Percentiles rank a stretch among this genome's conserved stretches.
These are phyloP conservation scores for Gamarada debralockiae DNA, from an alignment of 495 filamentous ascomycete species.

Conservation along the genomic window DNA sequence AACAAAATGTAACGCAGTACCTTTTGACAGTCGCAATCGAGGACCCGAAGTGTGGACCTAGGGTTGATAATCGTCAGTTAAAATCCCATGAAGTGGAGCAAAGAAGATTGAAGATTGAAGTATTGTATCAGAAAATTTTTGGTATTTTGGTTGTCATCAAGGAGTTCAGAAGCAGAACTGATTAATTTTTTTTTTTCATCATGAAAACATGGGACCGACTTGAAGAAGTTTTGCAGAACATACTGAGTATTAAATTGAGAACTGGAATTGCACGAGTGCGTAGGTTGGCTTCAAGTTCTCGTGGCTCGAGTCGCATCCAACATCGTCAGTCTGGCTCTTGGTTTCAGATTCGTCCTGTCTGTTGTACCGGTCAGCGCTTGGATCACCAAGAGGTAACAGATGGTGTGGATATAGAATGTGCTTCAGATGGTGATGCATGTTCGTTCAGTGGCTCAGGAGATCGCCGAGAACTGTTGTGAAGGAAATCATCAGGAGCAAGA, in stretches of 20 bases:
- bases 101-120: constrained; percentile 7
- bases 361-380: constrained; percentile 14
- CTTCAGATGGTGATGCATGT: constrained; percentile 99
- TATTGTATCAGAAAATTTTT: constrained; percentile 56
- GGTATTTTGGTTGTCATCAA: constrained; percentile 80
- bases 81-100: constrained; percentile 18
- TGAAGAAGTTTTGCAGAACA: background rate
- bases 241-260: too few relatives aligned
- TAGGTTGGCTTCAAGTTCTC: too few relatives aligned
- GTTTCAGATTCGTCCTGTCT: background rate
- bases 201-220: constrained; percentile 35
- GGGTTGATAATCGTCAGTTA: constrained; percentile 4
- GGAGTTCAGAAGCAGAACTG: constrained; percentile 95
- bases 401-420: constrained; percentile 19
- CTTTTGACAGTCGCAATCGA: constrained; percentile 22
- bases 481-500: constrained; percentile 47
- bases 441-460: constrained; percentile 84
- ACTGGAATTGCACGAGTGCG: too few relatives aligned
- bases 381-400: constrained; percentile 15
- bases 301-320: too few relatives aligned
- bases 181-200: constrained; percentile 71
- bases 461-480: constrained; percentile 63
- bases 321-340: too few relatives aligned
- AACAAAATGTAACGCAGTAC: constrained; percentile 13
- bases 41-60: background rate